Conservation (phyloP, 106 monocot genomes). For the Phalaenopsis equestris region DNA sequence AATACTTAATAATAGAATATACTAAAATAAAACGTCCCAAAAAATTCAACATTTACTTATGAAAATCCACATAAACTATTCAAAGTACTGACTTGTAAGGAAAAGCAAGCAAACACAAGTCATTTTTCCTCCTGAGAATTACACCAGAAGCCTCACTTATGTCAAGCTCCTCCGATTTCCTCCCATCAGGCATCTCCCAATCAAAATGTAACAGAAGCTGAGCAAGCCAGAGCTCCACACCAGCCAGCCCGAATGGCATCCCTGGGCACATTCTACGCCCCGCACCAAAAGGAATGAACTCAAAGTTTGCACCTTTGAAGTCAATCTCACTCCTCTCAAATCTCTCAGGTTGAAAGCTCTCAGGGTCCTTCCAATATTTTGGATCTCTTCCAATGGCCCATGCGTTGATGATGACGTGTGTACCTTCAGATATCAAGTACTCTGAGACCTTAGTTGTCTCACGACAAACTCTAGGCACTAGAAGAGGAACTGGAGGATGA, state of each 20-base stretch:
- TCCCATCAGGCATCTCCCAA: conserved; percentile 16
- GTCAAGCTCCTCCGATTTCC: conserved; percentile 10
- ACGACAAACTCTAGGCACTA: conserved; percentile 1
- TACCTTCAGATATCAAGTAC: conserved; percentile 16
- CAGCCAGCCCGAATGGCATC: conserved; percentile 12
- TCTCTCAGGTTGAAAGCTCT: conserved; percentile 27
- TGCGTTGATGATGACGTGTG: conserved; percentile 16
- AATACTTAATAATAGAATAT: no score
- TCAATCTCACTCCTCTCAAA: conserved; percentile 14
- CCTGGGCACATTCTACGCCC: conserved; percentile 50
- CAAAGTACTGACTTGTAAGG: neutral
- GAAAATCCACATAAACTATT: no score
- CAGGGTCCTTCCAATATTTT: conserved; percentile 18
- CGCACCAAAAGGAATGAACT: conserved; percentile 42
- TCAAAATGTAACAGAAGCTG: conserved; percentile 51
- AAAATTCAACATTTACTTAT: no score
- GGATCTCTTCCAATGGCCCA: conserved; percentile 41
- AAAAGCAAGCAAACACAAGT: neutral
- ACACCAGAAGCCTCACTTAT: conserved; percentile 24
- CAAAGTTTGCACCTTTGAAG: conserved; percentile 26
- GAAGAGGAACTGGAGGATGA: conserved; percentile 22
- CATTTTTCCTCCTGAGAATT: neutral
- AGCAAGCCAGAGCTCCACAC: conserved; percentile 20
- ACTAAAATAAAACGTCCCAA: no score
- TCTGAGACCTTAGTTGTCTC: conserved; percentile 12